These are phyloP conservation scores for Aspergillus eucalypticola DNA, from an alignment of 2,329 filamentous ascomycete species.

Conservation along the genomic window DNA sequence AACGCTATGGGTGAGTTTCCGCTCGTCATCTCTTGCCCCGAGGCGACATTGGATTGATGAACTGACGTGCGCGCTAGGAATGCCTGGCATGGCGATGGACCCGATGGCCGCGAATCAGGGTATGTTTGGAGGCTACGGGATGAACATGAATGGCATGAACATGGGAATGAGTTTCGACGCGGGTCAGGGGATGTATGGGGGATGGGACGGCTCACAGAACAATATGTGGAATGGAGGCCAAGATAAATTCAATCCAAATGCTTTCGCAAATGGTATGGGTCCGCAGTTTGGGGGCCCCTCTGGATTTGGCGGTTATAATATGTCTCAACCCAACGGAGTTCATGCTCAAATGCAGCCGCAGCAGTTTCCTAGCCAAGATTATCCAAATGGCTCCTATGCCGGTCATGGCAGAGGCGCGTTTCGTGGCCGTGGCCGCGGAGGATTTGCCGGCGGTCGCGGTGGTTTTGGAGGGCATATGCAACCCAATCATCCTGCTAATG, in stretches of 20 bases:
- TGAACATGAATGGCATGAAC: slow-evolving; percentile 86
- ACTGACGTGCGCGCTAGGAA: slow-evolving; percentile 54
- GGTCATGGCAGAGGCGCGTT: slow-evolving; percentile 63
- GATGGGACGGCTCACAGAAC: slow-evolving; percentile 75
- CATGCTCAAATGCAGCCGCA: slow-evolving; percentile 63
- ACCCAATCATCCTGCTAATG: slow-evolving; percentile 34
- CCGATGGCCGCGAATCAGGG: slow-evolving; percentile 51
- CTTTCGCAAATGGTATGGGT: slow-evolving; percentile 71
- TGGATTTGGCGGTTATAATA: slow-evolving; percentile 68
- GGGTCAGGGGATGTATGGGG: slow-evolving; percentile 67
- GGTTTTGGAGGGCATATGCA: slow-evolving; percentile 40
- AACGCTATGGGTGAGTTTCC: slow-evolving; percentile 82
- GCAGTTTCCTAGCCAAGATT: slow-evolving; percentile 62
- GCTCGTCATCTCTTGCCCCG: neutral
- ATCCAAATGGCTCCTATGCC: slow-evolving; percentile 76
- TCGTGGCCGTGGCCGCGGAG: slow-evolving; percentile 65
- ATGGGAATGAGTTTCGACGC: slow-evolving; percentile 66
- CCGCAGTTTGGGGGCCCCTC: slow-evolving; percentile 79
- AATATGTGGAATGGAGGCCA: slow-evolving; percentile 75
- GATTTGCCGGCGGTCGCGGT: slow-evolving; percentile 49
- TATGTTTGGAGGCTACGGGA: slow-evolving; percentile 55
- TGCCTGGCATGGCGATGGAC: slow-evolving; percentile 83
- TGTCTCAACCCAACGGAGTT: slow-evolving; percentile 77
- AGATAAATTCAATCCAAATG: slow-evolving; percentile 89
- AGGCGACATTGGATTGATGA: slow-evolving; percentile 15